Evolutionary conservation across 768 basidiomycete genomes (phyloP).

Genomic region (Mrakia frigida): DNA sequence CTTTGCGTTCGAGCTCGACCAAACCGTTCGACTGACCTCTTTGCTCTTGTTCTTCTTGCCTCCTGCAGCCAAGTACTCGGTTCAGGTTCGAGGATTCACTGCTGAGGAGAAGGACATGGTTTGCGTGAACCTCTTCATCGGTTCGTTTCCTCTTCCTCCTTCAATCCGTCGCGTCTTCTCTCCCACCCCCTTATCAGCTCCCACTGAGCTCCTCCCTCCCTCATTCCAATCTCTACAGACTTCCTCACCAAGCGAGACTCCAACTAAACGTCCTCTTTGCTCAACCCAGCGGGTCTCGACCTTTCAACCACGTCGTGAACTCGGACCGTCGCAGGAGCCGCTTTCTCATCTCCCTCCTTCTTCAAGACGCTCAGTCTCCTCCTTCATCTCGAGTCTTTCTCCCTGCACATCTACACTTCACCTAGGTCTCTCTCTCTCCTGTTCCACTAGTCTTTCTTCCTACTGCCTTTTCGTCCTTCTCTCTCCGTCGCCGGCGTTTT

Average conservation of each 20-base stretch:
- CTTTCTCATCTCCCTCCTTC: no score
- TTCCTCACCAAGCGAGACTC: neutral
- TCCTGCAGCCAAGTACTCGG: conserved; percentile 70
- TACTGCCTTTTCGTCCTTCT: no score
- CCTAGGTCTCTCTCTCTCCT: no score
- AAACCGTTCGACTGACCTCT: conserved; percentile 43
- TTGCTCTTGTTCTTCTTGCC: neutral
- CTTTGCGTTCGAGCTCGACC: neutral
- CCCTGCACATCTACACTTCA: no score
- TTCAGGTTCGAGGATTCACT: conserved; percentile 66
- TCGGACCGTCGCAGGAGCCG: no score
- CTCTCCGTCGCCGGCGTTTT: no score
- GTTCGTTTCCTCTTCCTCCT: neutral
- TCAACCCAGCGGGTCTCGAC: neutral
- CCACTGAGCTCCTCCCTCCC: neutral
- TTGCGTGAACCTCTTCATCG: conserved; percentile 71
- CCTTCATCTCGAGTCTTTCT: no score
- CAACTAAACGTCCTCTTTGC: neutral
- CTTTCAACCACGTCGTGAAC: no score
- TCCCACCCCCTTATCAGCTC: neutral
- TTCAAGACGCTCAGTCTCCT: no score
- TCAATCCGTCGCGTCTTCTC: neutral
- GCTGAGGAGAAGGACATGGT: conserved; percentile 66
- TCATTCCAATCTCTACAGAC: no score
- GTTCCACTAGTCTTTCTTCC: no score